Evolutionary conservation across 129 eudicot species (phyloP), one percentile per base, ranked within the genome.

Genomic region (Oenanthe sinensis): DNA sequence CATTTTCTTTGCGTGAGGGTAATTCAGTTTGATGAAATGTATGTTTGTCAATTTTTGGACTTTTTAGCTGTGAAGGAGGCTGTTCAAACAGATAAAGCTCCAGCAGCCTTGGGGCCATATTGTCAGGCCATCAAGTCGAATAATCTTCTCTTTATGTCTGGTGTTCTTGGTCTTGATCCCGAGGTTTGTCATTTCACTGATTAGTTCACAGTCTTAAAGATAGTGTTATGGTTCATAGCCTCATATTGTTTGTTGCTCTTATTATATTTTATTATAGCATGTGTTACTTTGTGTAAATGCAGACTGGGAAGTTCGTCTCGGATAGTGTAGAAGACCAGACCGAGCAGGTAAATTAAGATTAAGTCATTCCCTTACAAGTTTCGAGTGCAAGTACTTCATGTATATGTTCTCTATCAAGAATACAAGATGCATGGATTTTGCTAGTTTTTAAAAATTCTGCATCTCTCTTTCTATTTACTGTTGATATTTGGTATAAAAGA

Each of bases 91-190:
- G 97, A 90, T 39, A 95, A 92, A 85, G 97, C 98, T 83, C 98
- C 97, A 3, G 98, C 97, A 16, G 98, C 98, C 73, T 81, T 95
- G 76, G 98, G 97, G 71, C 96, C 98, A 5, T 92, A 91, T 85
- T 91, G 96, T 26, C 98, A 95, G 85, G 98, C 97, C 36, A 90
- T 90, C 37, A 95, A 94, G 81, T 89, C 96, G 40, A 90, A 95
- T 75, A 90, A 92, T 76, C 80, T 93, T 77, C 85, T 95, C 74
- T 95, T 90, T 46, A 86, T 95, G 52, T 95, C 98, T 75, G 98
- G 98, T 49, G 88, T 85, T 83, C 96, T 95, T 50, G 98, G 98
- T 78, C 91, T 95, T 43, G 76, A 90, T 84, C 98, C 98, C 2
- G 94, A 95, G 98, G 97, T 95, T 82, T 73, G 77, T 58, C 13